These are phyloP conservation scores for Pseudoneurospora amorphoporcata DNA, from an alignment of 495 filamentous ascomycete genomes.

Conservation along the genomic window DNA sequence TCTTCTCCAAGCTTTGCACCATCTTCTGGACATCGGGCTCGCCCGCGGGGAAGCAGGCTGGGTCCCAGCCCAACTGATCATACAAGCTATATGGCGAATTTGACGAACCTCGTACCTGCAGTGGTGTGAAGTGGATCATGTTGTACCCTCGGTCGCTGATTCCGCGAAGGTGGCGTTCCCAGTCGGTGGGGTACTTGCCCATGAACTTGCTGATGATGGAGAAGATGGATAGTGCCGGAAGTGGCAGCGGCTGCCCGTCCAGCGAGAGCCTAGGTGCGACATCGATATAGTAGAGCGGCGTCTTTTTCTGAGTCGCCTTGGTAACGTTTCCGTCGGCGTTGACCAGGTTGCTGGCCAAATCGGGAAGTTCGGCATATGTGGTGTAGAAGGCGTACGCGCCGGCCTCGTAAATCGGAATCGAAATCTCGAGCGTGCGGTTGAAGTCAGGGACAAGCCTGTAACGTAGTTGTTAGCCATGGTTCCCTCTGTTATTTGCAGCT, in stretches of 20 bases:
- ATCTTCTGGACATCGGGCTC: conserved; percentile 73
- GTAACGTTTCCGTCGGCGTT: conserved; percentile 17
- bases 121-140: conserved; percentile 96
- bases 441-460: conserved; percentile 79
- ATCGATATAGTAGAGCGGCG: conserved; percentile 79
- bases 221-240: conserved; percentile 81
- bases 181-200: conserved; percentile 79
- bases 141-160: conserved; percentile 90
- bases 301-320: conserved; percentile 46
- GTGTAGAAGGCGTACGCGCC: conserved; percentile 95
- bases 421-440: conserved; percentile 80
- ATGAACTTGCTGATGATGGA: conserved; percentile 98
- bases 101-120: conserved; percentile 78
- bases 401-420: conserved; percentile 70
- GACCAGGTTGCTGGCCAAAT: conserved; percentile 51
- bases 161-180: conserved; percentile 79
- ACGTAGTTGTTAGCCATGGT: conserved; percentile 1
- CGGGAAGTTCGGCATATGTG: conserved; percentile 78
- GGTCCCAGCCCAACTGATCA: conserved; percentile 83
- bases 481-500: background rate
- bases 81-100: conserved; percentile 97
- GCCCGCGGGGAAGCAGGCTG: conserved; percentile 70
- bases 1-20: conserved; percentile 70
- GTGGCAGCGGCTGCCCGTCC: conserved; percentile 55
- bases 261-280: conserved; percentile 76